phyloP scores from a whole-genome alignment of 2,329 filamentous ascomycete species.

The Remersonia thermophila region DNA sequence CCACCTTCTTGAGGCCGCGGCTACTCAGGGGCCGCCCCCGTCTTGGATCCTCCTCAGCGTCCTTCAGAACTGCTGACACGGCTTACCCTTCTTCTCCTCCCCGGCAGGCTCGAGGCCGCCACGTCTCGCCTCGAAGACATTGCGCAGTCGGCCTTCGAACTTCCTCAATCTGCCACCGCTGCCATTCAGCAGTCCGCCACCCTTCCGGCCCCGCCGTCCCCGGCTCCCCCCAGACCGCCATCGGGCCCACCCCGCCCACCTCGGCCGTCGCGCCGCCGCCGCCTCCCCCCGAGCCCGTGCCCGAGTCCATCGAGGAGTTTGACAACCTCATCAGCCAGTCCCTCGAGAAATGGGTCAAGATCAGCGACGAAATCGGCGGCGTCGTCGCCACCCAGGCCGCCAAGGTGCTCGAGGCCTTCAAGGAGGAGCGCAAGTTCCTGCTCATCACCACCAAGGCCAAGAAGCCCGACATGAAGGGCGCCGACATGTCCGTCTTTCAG shows the following conservation, averaged over 20 bases:
- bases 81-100: slow-evolving; percentile 20
- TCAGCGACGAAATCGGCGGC: slow-evolving; percentile 67
- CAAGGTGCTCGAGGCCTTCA: slow-evolving; percentile 53
- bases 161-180: slow-evolving; percentile 35
- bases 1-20: no score
- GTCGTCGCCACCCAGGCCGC: slow-evolving; percentile 64
- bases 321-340: slow-evolving; percentile 64
- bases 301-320: slow-evolving; percentile 76
- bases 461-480: slow-evolving; percentile 61
- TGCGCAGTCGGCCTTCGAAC: slow-evolving; percentile 59
- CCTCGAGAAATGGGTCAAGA: slow-evolving; percentile 63
- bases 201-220: slow-evolving; percentile 23
- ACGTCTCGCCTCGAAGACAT: slow-evolving; percentile 95
- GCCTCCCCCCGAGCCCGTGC: slow-evolving; percentile 43
- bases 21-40: no score
- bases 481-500: slow-evolving; percentile 53
- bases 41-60: no score
- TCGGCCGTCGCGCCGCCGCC: slow-evolving; percentile 30
- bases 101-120: slow-evolving; percentile 81
- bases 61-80: no score
- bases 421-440: slow-evolving; percentile 76
- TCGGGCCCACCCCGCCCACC: slow-evolving; percentile 28
- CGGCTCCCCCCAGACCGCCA: slow-evolving; percentile 19
- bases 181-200: slow-evolving; percentile 23
- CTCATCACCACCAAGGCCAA: slow-evolving; percentile 81